Percentiles rank a stretch among this genome's conserved stretches.
Conservation (phyloP, 2,329 filamentous ascomycete species). For the Seiridium cupressi region DNA sequence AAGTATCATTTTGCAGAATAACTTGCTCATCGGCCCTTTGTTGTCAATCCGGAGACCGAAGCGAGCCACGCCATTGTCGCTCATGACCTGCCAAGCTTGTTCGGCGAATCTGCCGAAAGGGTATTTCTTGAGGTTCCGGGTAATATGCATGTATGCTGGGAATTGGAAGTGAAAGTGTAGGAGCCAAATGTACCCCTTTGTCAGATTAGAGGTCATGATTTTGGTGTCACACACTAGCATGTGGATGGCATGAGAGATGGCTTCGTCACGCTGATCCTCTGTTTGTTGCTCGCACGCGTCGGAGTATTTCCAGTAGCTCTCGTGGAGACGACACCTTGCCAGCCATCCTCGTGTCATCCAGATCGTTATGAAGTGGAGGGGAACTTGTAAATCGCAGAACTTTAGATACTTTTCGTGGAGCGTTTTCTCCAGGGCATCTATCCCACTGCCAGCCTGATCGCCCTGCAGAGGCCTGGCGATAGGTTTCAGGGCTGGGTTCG, state of each 20-base stretch:
- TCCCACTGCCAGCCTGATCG: not conserved
- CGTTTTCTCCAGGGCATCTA: slow-evolving; percentile 34
- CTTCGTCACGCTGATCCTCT: slow-evolving; percentile 13
- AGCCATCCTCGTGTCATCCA: slow-evolving; percentile 39
- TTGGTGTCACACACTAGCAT: slow-evolving; percentile 36
- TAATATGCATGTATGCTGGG: slow-evolving; percentile 37
- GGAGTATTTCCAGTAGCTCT: slow-evolving; percentile 36
- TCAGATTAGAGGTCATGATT: slow-evolving; percentile 26
- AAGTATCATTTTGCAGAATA: slow-evolving; percentile 2
- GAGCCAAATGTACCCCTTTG: slow-evolving; percentile 35
- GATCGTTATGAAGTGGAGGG: slow-evolving; percentile 39
- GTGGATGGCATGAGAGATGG: slow-evolving; percentile 18
- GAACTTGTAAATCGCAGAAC: slow-evolving; percentile 34
- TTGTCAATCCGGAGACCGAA: no score
- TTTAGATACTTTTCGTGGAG: slow-evolving; percentile 47
- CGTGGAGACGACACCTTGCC: slow-evolving; percentile 47
- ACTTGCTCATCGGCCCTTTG: not conserved
- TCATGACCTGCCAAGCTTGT: slow-evolving; percentile 42
- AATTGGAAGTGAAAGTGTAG: slow-evolving; percentile 35
- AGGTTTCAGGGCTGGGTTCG: slow-evolving; percentile 27
- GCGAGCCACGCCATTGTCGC: slow-evolving; percentile 34
- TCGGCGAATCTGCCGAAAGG: slow-evolving; percentile 23
- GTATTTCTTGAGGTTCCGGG: slow-evolving; percentile 27
- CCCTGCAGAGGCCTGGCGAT: slow-evolving; percentile 19
- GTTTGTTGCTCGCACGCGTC: no score